phyloP scores from a whole-genome alignment of 2,329 filamentous ascomycete genomes.

The Colletotrichum coccodes region DNA sequence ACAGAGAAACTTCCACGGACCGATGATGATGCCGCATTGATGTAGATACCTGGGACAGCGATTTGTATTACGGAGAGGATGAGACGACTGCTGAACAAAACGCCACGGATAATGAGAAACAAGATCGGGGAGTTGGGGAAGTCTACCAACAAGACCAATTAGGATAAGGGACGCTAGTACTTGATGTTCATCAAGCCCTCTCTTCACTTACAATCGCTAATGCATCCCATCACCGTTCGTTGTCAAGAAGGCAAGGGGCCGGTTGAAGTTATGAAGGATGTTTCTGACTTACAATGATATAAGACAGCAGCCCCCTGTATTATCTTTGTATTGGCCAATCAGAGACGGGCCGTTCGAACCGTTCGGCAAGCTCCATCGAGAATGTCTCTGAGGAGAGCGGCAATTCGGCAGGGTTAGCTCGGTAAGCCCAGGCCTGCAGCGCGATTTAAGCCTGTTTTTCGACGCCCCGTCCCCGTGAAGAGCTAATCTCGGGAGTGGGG shows the following conservation, averaged over 20 bases:
- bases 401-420: slow-evolving; percentile 10
- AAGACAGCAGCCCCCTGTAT: neutral
- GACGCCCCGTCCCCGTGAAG: slow-evolving; percentile 10
- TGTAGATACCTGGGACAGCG: neutral
- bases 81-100: neutral
- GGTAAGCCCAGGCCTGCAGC: neutral
- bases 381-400: slow-evolving; percentile 8
- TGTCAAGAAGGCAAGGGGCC: neutral
- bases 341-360: neutral
- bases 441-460: slow-evolving; percentile 30
- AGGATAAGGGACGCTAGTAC: neutral
- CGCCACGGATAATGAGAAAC: neutral
- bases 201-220: neutral
- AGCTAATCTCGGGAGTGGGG: slow-evolving; percentile 28
- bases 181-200: neutral
- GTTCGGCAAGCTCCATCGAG: slow-evolving; percentile 1
- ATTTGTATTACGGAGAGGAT: too few relatives aligned
- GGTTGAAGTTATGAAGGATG: neutral
- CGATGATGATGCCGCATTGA: slow-evolving; percentile 23
- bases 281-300: neutral
- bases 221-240: too few relatives aligned
- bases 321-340: slow-evolving; percentile 16
- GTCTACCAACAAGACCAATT: neutral
- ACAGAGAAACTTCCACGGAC: slow-evolving; percentile 12
- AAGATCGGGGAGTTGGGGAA: too few relatives aligned